Conservation (phyloP, 129 eudicot genomes). For the Solidago caesia region DNA sequence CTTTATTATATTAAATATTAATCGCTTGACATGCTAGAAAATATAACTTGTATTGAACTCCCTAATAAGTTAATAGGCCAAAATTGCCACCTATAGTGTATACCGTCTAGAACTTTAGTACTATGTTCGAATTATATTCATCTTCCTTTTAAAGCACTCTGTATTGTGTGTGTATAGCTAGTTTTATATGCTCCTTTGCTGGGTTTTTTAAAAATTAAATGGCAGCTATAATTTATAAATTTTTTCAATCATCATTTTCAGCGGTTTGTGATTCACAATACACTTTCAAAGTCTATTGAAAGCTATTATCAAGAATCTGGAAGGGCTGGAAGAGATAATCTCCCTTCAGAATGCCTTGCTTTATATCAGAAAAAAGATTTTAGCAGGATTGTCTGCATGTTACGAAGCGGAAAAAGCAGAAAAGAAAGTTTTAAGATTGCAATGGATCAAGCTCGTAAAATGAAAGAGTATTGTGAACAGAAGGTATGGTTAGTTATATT, state of each 20-base stretch:
- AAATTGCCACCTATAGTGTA: conserved; percentile 3
- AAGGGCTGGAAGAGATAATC: conserved; percentile 94
- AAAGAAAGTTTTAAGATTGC: conserved; percentile 60
- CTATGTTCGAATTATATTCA: too few species aligned
- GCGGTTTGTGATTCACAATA: conserved; percentile 95
- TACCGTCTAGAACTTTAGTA: neutral
- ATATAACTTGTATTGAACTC: neutral
- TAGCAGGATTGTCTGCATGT: conserved; percentile 91
- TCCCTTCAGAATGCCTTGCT: conserved; percentile 65
- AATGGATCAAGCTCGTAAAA: conserved; percentile 93
- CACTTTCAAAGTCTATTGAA: conserved; percentile 92
- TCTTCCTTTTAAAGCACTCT: too few species aligned
- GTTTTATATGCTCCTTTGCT: neutral
- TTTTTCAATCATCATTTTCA: conserved; percentile 35
- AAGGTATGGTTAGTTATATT: conserved; percentile 48
- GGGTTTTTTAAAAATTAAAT: neutral
- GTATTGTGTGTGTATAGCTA: neutral
- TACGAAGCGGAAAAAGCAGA: conserved; percentile 70
- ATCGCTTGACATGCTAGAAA: neutral
- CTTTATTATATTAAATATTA: neutral
- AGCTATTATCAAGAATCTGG: conserved; percentile 99
- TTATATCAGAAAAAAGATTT: conserved; percentile 94
- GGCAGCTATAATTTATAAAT: conserved; percentile 8
- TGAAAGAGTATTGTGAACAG: conserved; percentile 82
- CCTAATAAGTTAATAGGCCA: neutral